phyloP scores from a whole-genome alignment of 441 rosid species.

The Pelargonium citronellum region DNA sequence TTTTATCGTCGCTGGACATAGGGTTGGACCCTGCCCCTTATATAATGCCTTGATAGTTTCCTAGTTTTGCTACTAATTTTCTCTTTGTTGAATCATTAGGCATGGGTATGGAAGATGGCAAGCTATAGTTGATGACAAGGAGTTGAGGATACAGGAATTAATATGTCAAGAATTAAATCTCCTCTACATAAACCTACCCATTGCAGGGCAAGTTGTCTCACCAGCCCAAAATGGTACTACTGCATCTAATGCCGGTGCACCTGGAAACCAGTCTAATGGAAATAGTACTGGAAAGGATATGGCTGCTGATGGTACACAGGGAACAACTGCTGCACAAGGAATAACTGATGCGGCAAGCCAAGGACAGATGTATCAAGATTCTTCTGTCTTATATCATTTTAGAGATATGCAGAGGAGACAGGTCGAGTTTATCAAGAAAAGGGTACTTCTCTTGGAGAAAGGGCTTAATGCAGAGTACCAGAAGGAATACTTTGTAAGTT shows the following conservation, averaged over 20 bases:
- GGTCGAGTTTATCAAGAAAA: conserved; percentile 90
- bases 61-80: conserved; percentile 16
- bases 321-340: conserved; percentile 27
- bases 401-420: conserved; percentile 93
- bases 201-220: conserved; percentile 54
- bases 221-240: conserved; percentile 61
- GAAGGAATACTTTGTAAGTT: conserved; percentile 61
- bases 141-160: conserved; percentile 70
- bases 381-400: conserved; percentile 51
- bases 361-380: conserved; percentile 41
- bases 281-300: conserved; percentile 42
- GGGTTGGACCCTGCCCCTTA: no score
- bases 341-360: conserved; percentile 30
- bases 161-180: conserved; percentile 87
- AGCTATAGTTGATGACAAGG: conserved; percentile 95
- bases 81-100: conserved; percentile 37
- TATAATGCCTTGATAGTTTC: neutral
- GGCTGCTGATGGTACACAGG: conserved; percentile 42
- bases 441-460: conserved; percentile 89
- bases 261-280: conserved; percentile 45
- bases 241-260: conserved; percentile 39
- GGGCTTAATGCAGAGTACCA: conserved; percentile 72
- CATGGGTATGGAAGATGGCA: conserved; percentile 99
- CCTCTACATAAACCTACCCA: conserved; percentile 57
- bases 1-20: no score